These are phyloP conservation scores for Penicillium parvum DNA, from an alignment of 495 filamentous ascomycete genomes.

Conservation along the genomic window DNA sequence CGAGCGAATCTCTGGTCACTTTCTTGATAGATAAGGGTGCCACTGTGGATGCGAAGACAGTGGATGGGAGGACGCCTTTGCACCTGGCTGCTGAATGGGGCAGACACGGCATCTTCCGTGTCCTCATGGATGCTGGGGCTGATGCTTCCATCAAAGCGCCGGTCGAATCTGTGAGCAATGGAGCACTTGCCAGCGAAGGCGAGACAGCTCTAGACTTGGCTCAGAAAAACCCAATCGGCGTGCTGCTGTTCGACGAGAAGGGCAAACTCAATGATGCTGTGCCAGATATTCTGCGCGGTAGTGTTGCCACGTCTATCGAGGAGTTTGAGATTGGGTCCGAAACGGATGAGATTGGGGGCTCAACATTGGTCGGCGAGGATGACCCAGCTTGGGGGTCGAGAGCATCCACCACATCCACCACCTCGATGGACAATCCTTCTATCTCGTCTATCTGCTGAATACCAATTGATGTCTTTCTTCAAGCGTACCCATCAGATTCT, in stretches of 20 bases:
- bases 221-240: constrained; percentile 18
- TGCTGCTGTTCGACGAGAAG: constrained; percentile 22
- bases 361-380: constrained; percentile 12
- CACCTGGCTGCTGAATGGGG: constrained; percentile 37
- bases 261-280: too few relatives aligned
- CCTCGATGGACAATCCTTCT: constrained; percentile 1
- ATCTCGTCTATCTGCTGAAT: too few relatives aligned
- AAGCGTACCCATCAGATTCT: not conserved
- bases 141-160: constrained; percentile 22
- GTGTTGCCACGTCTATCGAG: constrained; percentile 21
- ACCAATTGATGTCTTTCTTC: too few relatives aligned
- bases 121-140: constrained; percentile 26
- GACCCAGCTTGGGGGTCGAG: constrained; percentile 4
- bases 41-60: constrained; percentile 23
- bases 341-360: constrained; percentile 4
- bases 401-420: constrained; percentile 8
- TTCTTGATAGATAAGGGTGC: constrained; percentile 35
- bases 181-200: constrained; percentile 1
- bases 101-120: constrained; percentile 22
- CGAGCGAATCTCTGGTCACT: constrained; percentile 11
- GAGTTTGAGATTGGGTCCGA: constrained; percentile 15
- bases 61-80: constrained; percentile 33
- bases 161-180: constrained; percentile 10
- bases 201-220: constrained; percentile 26
- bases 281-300: constrained; percentile 10